Evolutionary conservation across 2,329 filamentous ascomycete species (phyloP).

Genomic region (Penicillium sp.): DNA sequence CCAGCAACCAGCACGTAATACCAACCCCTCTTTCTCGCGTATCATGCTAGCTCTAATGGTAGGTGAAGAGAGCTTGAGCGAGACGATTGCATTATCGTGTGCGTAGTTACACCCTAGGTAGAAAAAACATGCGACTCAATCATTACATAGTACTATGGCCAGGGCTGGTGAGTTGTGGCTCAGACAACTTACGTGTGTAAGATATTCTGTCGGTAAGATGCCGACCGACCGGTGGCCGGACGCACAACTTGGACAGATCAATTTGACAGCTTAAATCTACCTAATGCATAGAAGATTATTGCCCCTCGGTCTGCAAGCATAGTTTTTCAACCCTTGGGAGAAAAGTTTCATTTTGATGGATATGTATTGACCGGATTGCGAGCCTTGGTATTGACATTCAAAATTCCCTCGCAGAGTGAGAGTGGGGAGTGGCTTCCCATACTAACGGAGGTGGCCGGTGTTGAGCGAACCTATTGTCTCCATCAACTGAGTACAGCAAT

Average conservation of each 20-base stretch:
- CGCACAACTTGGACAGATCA: neutral
- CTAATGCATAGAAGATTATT: no score
- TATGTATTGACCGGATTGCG: no score
- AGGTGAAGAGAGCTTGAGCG: neutral
- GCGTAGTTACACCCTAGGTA: neutral
- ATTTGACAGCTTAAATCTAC: neutral
- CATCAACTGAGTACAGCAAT: no score
- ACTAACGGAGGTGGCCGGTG: no score
- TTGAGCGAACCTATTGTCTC: no score
- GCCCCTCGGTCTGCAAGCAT: no score
- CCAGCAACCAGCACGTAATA: neutral
- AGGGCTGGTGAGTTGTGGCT: neutral
- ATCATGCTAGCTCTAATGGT: no score
- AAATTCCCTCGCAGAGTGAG: no score
- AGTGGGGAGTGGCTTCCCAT: no score
- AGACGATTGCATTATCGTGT: neutral
- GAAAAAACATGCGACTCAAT: neutral
- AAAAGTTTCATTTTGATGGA: no score
- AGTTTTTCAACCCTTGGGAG: no score
- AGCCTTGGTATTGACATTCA: no score
- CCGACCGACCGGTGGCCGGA: neutral
- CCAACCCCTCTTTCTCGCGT: neutral
- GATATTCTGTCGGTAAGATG: neutral
- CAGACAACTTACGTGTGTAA: neutral
- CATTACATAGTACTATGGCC: neutral